Conservation (phyloP, 2,329 filamentous ascomycete species). For the Venturia oleaginea region DNA sequence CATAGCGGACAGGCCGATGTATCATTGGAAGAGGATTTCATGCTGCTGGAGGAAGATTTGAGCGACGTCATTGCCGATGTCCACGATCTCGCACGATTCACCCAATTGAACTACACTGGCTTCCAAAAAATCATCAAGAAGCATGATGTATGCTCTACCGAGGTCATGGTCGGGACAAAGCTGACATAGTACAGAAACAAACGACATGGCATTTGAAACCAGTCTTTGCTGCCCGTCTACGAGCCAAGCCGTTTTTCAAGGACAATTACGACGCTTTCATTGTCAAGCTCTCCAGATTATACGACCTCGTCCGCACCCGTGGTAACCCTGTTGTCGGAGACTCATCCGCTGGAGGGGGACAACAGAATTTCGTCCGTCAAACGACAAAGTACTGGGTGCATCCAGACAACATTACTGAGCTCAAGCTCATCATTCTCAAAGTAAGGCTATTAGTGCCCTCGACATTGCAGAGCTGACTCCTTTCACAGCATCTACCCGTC, state of each 20-base stretch:
- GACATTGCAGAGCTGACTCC: not conserved
- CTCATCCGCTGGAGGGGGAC: conserved; percentile 77
- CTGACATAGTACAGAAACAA: conserved; percentile 57
- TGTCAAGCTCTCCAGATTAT: conserved; percentile 87
- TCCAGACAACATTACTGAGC: conserved; percentile 92
- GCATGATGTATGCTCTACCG: conserved; percentile 65
- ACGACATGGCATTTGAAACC: conserved; percentile 89
- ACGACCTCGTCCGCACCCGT: conserved; percentile 86
- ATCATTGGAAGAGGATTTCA: conserved; percentile 84
- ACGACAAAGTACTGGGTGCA: conserved; percentile 99
- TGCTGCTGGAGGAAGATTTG: conserved; percentile 85
- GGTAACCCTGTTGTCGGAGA: conserved; percentile 91
- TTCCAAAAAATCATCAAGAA: conserved; percentile 99
- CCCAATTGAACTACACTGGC: conserved; percentile 95
- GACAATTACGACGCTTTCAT: conserved; percentile 97
- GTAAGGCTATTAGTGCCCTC: conserved; percentile 23
- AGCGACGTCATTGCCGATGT: conserved; percentile 98
- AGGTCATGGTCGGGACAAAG: not conserved
- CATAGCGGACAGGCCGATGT: conserved; percentile 28
- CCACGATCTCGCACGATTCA: conserved; percentile 95
- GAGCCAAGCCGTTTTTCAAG: conserved; percentile 96
- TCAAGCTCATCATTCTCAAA: conserved; percentile 96
- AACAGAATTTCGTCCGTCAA: conserved; percentile 92
- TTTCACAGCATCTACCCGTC: conserved; percentile 70
- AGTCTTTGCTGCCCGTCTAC: conserved; percentile 89